phyloP scores from a whole-genome alignment of 257 asterid genomes.

The Nicotiana attenuata region DNA sequence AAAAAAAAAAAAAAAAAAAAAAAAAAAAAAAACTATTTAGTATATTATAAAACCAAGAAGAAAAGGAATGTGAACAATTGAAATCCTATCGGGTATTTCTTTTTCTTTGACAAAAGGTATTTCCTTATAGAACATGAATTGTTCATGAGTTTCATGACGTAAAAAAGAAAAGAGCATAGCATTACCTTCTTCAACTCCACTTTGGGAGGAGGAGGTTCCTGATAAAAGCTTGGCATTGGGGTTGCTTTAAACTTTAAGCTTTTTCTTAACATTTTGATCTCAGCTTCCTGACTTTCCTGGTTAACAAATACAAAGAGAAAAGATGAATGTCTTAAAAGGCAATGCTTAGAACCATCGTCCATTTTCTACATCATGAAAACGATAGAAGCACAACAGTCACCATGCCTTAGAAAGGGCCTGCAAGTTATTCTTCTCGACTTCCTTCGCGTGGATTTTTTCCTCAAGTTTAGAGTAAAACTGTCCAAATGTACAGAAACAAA shows the following conservation, averaged over 20 bases:
- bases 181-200: slow-evolving; percentile 73
- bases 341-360: not conserved
- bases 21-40: not conserved
- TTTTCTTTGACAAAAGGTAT: not conserved
- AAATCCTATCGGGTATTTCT: not conserved
- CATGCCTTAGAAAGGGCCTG: slow-evolving; percentile 61
- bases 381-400: not conserved
- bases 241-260: slow-evolving; percentile 67
- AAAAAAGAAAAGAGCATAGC: slow-evolving; percentile 6
- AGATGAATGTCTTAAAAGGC: slow-evolving; percentile 6
- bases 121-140: not conserved
- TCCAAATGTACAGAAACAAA: slow-evolving; percentile 14
- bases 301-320: slow-evolving; percentile 13
- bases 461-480: slow-evolving; percentile 73
- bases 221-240: slow-evolving; percentile 90
- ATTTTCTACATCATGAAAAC: not conserved
- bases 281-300: slow-evolving; percentile 74
- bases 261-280: slow-evolving; percentile 65
- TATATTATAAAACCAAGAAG: not conserved
- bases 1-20: not conserved
- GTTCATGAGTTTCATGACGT: not conserved
- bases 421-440: slow-evolving; percentile 55
- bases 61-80: not conserved
- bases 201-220: slow-evolving; percentile 73
- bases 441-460: slow-evolving; percentile 80